These are phyloP conservation scores for Trypanosoma scelopori DNA, from an alignment of 208 protist species.

Conservation along the genomic window DNA sequence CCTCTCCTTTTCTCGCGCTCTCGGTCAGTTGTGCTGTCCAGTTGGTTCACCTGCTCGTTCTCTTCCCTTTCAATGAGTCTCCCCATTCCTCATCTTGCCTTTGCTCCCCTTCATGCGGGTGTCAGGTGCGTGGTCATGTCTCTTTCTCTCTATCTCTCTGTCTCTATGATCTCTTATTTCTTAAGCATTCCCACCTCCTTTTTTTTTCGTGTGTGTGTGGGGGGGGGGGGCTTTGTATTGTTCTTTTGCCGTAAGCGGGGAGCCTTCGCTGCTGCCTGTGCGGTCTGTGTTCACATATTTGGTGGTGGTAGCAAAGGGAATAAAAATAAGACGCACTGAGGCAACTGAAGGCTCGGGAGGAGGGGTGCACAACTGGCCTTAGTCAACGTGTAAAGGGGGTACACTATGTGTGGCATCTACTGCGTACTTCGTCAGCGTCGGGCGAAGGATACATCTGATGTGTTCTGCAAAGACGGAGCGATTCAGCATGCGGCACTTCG, in stretches of 20 bases:
- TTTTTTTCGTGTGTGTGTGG: too few relatives aligned
- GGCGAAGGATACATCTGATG: not conserved
- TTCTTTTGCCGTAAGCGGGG: constrained; percentile 8
- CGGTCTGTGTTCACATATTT: not conserved
- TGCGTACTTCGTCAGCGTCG: constrained; percentile 9
- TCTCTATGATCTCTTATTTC: not conserved
- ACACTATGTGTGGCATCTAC: constrained; percentile 34
- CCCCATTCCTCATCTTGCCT: too few relatives aligned
- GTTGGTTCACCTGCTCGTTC: too few relatives aligned
- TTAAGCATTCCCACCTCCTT: constrained; percentile 11
- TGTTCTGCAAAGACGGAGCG: constrained; percentile 4
- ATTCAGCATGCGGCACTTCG: constrained; percentile 5
- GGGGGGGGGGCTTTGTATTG: too few relatives aligned
- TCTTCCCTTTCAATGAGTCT: too few relatives aligned
- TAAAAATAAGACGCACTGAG: not conserved
- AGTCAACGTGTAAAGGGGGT: too few relatives aligned
- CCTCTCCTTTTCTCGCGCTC: too few relatives aligned
- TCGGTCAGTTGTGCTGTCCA: too few relatives aligned
- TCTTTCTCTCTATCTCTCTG: too few relatives aligned
- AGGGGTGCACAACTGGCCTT: too few relatives aligned
- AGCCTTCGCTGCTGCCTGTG: constrained; percentile 1
- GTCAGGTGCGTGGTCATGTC: too few relatives aligned
- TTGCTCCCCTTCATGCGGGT: too few relatives aligned
- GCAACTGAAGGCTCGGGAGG: not conserved
- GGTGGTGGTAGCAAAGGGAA: not conserved